Base-by-base conservation (phyloP, 1,139 yeast species). In the Scheffersomyces segobiensis region DNA sequence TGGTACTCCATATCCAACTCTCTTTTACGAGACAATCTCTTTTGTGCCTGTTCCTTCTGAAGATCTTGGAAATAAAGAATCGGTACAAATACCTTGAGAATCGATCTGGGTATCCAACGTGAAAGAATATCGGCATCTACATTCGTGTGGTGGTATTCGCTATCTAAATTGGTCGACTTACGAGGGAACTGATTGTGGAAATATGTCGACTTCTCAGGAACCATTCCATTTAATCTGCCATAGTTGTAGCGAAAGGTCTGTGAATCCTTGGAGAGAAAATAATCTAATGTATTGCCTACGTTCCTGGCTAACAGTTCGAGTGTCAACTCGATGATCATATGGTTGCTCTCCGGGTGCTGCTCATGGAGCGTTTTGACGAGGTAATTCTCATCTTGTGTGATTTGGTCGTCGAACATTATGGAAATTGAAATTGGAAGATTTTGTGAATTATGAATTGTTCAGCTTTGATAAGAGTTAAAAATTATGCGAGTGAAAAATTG, bases 111-210 rank as follows among this genome's bases (percentile, higher is more conserved):
- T 18, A 76, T 60, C 81, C 81, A 77, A 57, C 79, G 63, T 24
- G 50, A 48, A 20, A 48, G 26, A 7, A 73, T 70, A 12, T 76
- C 69, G 56, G 71, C 69, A 53, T 73, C 74, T 61, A 74, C 70
- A 52, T 66, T 68, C 12, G 69, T 62, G 52, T 71, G 70, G 6
- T 76, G 78, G 60, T 75, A 76, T 47, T 76, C 79, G 24, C 68
- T 68, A 55, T 77, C 81, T 19, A 75, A 66, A 58, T 67, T 71
- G 1, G 79, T 67, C 6, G 80, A 70, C 50, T 74, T 73, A 56
- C 71, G 72, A 5, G 81, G 80, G 57, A 67, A 77, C 54, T 73
- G 74, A 52, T 69, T 67, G 55, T 75, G 76, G 60, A 77, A 77
- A 50, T 65, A 66, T 46, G 65, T 65, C 8, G 73, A 67, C 52